phyloP scores from a whole-genome alignment of 1,284 basidiomycete species.

The Ustilago esculenta region DNA sequence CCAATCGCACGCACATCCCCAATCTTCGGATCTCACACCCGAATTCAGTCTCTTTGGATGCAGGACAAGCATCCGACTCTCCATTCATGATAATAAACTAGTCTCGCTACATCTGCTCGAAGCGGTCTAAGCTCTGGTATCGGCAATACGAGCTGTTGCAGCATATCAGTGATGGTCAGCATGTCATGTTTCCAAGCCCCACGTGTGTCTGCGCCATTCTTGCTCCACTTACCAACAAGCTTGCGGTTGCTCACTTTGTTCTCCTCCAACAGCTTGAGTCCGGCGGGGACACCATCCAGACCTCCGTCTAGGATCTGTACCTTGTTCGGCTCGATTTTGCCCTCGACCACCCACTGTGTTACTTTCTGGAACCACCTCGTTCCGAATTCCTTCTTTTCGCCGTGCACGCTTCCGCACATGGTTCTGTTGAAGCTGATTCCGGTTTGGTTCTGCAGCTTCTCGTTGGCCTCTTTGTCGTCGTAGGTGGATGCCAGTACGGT shows the following conservation, averaged over 20 bases:
- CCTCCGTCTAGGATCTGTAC: slow-evolving; percentile 50
- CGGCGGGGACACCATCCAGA: slow-evolving; percentile 40
- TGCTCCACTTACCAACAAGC: slow-evolving; percentile 66
- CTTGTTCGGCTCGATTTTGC: slow-evolving; percentile 56
- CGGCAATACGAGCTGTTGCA: slow-evolving; percentile 22
- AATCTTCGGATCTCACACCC: too few species aligned
- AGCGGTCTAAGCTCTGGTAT: slow-evolving; percentile 14
- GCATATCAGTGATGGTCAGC: too few species aligned
- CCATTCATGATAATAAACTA: too few species aligned
- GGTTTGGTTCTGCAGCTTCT: slow-evolving; percentile 15
- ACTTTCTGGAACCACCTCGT: slow-evolving; percentile 53
- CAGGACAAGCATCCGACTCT: too few species aligned
- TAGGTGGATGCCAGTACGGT: slow-evolving; percentile 10
- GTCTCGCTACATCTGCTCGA: too few species aligned
- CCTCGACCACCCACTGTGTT: slow-evolving; percentile 50
- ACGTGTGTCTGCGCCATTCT: too few species aligned
- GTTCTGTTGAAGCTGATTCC: slow-evolving; percentile 12
- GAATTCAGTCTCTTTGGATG: too few species aligned
- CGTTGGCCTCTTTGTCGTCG: slow-evolving; percentile 8
- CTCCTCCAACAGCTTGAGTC: slow-evolving; percentile 50
- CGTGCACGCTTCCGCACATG: slow-evolving; percentile 13
- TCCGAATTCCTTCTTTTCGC: slow-evolving; percentile 44
- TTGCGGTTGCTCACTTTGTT: slow-evolving; percentile 64
- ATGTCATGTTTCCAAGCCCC: too few species aligned
- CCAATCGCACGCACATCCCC: background rate